Evolutionary conservation across 768 basidiomycete species (phyloP), one percentile per base, ranked within the genome.

Genomic region (Xanthoconium stramineum): DNA sequence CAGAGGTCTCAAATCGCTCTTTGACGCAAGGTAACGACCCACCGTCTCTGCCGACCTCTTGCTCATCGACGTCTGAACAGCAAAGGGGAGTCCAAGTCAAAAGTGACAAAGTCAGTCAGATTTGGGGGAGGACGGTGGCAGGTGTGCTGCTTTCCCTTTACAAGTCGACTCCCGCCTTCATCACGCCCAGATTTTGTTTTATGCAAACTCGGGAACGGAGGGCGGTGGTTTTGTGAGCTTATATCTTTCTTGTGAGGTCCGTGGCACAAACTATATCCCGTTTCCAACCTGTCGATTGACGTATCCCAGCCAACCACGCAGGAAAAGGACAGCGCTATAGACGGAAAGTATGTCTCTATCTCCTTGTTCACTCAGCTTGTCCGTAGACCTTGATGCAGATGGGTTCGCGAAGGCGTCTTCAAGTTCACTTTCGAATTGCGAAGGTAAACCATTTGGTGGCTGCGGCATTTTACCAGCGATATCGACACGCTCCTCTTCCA

Each of bases 351-450:
- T 43, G 75, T 50, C 36, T 48, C 24, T 44, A n/a, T 10, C 28
- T 19, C 36, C 24, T 37, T 1, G 13, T 43, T 38, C 20, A 9
- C 32, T 37, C 36, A 19, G 33, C 43, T 45, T 17, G n/a, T 12
- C 10, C 49, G 49, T 36, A 35, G 33, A 47, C 50, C 19, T 13
- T 36, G 4, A 9, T 33, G 6, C 55, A 92, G 88, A 74, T 94
- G 91, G 91, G 72, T 80, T n/a, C 82, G 92, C 15, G 88, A 91
- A 55, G 91, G 91, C 1, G 73, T 87, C n/a, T 94, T 83, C 74
- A 91, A 85, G 65, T 94, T 94, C 69, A 84, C 80, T 57, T 93
- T 94, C 62, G 91, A 93, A 65, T 75, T 94, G 61, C 81, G 83
- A 65, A 88, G 83, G 89, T 85, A 61, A 61, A 67, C 20, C 30